Conservation (phyloP, 2,329 filamentous ascomycete genomes). For the Arthrobotrys iridis region DNA sequence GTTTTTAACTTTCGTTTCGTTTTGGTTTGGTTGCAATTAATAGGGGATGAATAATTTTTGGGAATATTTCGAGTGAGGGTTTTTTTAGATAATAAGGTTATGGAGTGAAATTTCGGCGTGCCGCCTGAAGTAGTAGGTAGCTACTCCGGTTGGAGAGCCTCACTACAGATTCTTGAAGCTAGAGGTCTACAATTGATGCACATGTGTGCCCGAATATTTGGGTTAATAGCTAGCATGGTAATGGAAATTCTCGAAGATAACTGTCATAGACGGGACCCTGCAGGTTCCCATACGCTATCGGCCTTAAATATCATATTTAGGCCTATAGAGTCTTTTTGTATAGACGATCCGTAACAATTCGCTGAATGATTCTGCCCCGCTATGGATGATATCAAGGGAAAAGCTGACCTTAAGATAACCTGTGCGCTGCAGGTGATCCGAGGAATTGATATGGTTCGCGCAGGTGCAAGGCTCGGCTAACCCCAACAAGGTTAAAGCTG, state of each 20-base stretch:
- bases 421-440: no score
- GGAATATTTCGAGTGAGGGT: neutral
- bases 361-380: constrained; percentile 26
- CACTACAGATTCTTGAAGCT: no score
- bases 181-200: no score
- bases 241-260: neutral
- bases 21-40: no score
- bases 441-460: neutral
- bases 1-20: neutral
- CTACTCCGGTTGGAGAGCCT: no score
- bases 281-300: neutral
- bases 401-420: no score
- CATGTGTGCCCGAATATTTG: no score
- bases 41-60: neutral
- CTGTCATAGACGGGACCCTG: constrained; percentile 13
- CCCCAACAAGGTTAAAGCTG: constrained; percentile 19
- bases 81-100: constrained; percentile 1
- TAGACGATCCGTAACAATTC: neutral
- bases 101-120: neutral
- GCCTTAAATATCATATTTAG: neutral
- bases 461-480: constrained; percentile 8
- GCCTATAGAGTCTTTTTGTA: neutral
- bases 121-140: constrained; percentile 14
- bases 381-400: constrained; percentile 1
- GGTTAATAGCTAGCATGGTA: neutral